phyloP scores from a whole-genome alignment of 2,329 filamentous ascomycete species.

The Diaporthe eres region DNA sequence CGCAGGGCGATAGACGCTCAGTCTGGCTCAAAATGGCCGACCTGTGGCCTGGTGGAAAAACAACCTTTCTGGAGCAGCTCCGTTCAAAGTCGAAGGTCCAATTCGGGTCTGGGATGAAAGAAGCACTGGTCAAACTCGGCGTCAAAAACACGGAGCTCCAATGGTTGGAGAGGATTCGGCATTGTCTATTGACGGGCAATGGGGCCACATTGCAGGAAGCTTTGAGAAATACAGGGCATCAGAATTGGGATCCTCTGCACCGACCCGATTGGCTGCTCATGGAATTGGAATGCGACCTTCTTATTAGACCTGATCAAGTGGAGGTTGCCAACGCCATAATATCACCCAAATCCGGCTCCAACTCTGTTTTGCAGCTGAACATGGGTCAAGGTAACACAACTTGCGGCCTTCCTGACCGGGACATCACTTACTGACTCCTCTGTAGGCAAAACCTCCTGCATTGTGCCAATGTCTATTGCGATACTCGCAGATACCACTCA shows the following conservation, averaged over 20 bases:
- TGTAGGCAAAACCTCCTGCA: constrained; percentile 68
- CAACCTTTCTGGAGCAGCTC: constrained; percentile 63
- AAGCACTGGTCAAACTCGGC: constrained; percentile 48
- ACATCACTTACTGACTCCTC: no score
- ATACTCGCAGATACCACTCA: constrained; percentile 58
- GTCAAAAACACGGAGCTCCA: constrained; percentile 58
- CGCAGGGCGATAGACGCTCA: not conserved
- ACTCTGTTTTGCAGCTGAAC: constrained; percentile 76
- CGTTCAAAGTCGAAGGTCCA: constrained; percentile 49
- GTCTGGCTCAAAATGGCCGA: constrained; percentile 58
- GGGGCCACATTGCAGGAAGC: constrained; percentile 53
- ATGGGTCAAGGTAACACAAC: constrained; percentile 69
- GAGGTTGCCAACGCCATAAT: constrained; percentile 74
- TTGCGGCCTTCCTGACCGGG: no score
- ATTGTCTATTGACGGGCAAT: constrained; percentile 38
- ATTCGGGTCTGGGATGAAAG: constrained; percentile 55
- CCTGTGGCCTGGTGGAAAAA: constrained; percentile 60
- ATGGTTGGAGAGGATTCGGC: constrained; percentile 58
- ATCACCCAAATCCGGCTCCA: constrained; percentile 62
- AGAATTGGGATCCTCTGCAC: constrained; percentile 68
- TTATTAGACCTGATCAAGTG: constrained; percentile 73
- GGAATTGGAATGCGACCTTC: constrained; percentile 75
- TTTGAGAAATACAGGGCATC: constrained; percentile 62
- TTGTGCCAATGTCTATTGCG: constrained; percentile 66
- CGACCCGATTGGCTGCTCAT: constrained; percentile 75